Evolutionary conservation across 148 eudicot genomes (phyloP), one percentile per base, ranked within the genome.

Genomic region (Pouteria glomerata): DNA sequence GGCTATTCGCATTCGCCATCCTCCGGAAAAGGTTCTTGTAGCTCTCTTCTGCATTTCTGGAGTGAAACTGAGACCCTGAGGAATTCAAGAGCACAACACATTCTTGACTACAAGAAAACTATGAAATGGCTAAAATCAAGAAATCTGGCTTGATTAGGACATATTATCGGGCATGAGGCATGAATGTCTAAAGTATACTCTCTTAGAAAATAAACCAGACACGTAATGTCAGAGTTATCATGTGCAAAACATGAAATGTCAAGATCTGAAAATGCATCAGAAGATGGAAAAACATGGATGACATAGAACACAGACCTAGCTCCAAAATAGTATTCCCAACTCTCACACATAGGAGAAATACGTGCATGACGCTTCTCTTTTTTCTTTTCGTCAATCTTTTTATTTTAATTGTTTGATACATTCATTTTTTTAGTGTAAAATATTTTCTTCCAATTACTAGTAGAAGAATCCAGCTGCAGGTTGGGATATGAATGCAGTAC

Each of bases 1-100:
- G 68, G 99, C 99, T 79, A 96, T 87, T 73, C 99, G 92, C 99
- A 96, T 96, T 68, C 99, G 81, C 99, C 99, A 96, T 75, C 99
- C 99, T 79, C 99, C 99, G 73, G 97, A 96, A 85, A 96, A 96
- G 21, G 99, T 80, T 82, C 79, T 90, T 52, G 99, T 96, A 55
- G 99, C 76, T 72, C 68, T 88, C 71, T 75, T 92, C 82, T 88
- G 94, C 99, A 96, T 96, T 81, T 96, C 99, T 67, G 94, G 81
- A 53, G 99, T 61, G 86, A 96, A 96, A 80, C 99, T 96, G 56
- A 92, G 95, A 88, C 99, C 99, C 99, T 96, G 81, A 66, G 50
- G 72, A 30, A 70, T 11, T 71, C 37, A 57, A 34, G 3, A 51
- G 27, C n/a, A 23, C 51, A 23, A n/a, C n/a, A n/a, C n/a, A n/a